Base-by-base conservation (phyloP, 2,329 filamentous ascomycete genomes). In the Diaporthe citrichinensis region DNA sequence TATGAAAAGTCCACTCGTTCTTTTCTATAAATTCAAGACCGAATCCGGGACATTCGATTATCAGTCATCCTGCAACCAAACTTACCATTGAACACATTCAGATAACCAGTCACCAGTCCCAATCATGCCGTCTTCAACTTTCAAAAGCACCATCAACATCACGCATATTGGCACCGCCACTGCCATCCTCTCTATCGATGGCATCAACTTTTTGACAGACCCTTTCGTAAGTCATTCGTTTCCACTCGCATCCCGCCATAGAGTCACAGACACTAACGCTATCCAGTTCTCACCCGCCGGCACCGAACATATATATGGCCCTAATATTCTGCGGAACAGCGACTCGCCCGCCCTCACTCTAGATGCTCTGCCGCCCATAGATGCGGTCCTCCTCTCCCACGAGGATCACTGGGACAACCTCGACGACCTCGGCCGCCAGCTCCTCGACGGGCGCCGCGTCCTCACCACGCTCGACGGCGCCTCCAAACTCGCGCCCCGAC, bases 331-430 rank as follows among this genome's bases (percentile, higher is more conserved):
- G 14, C 82, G 80, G 20, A 81, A 78, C 34, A 78, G 80, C 17
- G 80, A 84, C 41, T 76, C 77, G 1, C 85, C 86, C 0, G 84
- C 84, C 3, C 77, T 88, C 0, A 71, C 77, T 0, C 80, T 88
- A 0, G 76, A 82, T 1, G 73, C 86, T 1, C 81, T 89, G 0
- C 87, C 87, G 0, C 79, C 80, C 14, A 87, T 89, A 76, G 87
- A 88, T 68, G 87, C 84, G n/a, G 81, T 89, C 4, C 82, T 89
- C 0, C 82, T 89, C 12, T 87, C 85, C 78, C 87, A 89, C 74
- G 88, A 89, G 78, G 86, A 89, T 78, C 87, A 89, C 74, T 81
- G 82, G 0, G 87, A 89, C 76, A 89, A 89, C 76, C 82, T 90
- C 2, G 87, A 89, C 46, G 81, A 84, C 2, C 77, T 85, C 0